phyloP scores from a whole-genome alignment of 345 rosid genomes.

The Gossypium australe region DNA sequence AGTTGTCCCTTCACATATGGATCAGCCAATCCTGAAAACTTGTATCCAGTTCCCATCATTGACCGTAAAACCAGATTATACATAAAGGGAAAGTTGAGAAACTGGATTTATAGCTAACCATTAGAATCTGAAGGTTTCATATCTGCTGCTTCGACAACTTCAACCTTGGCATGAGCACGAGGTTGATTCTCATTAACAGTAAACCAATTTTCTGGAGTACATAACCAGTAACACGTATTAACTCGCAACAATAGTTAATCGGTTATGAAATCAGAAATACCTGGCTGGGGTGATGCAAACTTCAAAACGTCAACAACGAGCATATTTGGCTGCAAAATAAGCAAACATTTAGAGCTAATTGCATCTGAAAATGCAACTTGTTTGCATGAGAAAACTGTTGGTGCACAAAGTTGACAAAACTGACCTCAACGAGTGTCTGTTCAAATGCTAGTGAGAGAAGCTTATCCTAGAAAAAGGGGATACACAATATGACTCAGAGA shows the following conservation, averaged over 20 bases:
- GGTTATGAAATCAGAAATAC: slow-evolving; percentile 23
- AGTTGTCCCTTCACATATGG: slow-evolving; percentile 94
- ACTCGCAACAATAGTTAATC: background rate
- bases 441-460: slow-evolving; percentile 84
- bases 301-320: slow-evolving; percentile 90
- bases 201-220: slow-evolving; percentile 66
- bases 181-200: slow-evolving; percentile 77
- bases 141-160: slow-evolving; percentile 77
- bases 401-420: slow-evolving; percentile 6
- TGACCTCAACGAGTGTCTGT: slow-evolving; percentile 77
- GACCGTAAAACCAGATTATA: background rate
- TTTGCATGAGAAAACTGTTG: background rate
- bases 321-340: slow-evolving; percentile 81
- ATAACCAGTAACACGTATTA: slow-evolving; percentile 3
- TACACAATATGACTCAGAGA: slow-evolving; percentile 6
- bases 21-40: slow-evolving; percentile 76
- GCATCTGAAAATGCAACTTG: background rate
- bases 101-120: slow-evolving; percentile 38
- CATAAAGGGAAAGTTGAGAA: background rate
- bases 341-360: slow-evolving; percentile 1
- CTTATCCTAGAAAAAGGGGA: slow-evolving; percentile 56
- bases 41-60: slow-evolving; percentile 10
- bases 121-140: slow-evolving; percentile 79
- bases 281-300: slow-evolving; percentile 52
- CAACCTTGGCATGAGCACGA: slow-evolving; percentile 63